Evolutionary conservation across 345 rosid species (phyloP).

Genomic region (Brassica cretica): DNA sequence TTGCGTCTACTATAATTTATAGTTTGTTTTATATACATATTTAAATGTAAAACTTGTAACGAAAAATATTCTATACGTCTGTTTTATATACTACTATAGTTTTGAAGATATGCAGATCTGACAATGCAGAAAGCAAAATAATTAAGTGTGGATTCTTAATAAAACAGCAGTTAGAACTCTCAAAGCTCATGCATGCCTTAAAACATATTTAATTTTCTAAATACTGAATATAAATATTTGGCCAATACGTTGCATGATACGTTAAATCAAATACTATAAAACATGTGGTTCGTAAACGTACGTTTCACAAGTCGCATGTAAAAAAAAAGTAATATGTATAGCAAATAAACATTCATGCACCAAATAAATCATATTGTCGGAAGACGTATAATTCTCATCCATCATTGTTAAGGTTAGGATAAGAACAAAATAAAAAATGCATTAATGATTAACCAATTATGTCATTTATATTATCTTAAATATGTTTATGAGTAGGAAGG

Average conservation of each 20-base stretch:
- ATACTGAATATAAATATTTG: constrained; percentile 25
- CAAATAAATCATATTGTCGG: constrained; percentile 33
- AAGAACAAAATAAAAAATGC: constrained; percentile 21
- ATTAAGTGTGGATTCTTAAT: constrained; percentile 21
- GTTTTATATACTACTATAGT: neutral
- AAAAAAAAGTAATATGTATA: neutral
- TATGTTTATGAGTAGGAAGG: constrained; percentile 9
- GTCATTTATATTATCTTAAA: neutral
- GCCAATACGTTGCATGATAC: constrained; percentile 43
- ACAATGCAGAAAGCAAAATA: constrained; percentile 1
- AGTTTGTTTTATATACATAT: too few species aligned
- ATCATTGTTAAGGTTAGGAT: constrained; percentile 36
- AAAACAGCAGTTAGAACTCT: constrained; percentile 33
- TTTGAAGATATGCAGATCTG: constrained; percentile 28
- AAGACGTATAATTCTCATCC: constrained; percentile 22
- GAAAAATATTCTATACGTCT: neutral
- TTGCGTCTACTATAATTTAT: neutral
- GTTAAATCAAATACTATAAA: constrained; percentile 9
- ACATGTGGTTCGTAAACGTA: constrained; percentile 34
- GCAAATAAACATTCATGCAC: constrained; percentile 36
- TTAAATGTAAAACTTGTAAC: neutral
- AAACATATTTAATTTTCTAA: neutral
- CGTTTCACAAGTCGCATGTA: constrained; percentile 36
- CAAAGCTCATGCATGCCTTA: constrained; percentile 23
- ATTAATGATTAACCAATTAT: constrained; percentile 22